Evolutionary conservation across 768 basidiomycete species (phyloP), one percentile per base, ranked within the genome.

Genomic region (Paxillus ammoniavirescens): DNA sequence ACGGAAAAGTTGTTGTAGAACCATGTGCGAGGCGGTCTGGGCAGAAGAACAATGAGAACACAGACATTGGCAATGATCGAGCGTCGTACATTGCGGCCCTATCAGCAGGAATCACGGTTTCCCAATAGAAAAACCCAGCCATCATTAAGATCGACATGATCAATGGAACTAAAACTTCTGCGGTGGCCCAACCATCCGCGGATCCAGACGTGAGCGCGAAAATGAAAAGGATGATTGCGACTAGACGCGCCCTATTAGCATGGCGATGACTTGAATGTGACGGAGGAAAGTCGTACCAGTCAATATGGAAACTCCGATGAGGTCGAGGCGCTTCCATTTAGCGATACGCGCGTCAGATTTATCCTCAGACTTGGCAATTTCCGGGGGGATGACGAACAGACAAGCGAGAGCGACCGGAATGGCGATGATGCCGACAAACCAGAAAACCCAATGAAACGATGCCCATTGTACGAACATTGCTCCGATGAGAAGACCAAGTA

Each of bases 371-470:
- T 53, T 47, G 15, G 41, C 35, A 3, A 56, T 17, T 18, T 63
- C 62, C 21, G 59, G 33, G 0, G 77, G 77, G 6, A 78, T 68
- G 47, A 75, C 50, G 33, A 75, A 57, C n/a, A 70, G 17, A 46
- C 70, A 64, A 3, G 61, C 49, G 15, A 71, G 14, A 36, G 73
- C 65, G 12, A 76, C 65, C 15, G 68, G 59, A 6, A 72, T 48
- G 37, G 72, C 61, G 35, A 81, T 50, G 35, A 80, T 72, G 2
- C 76, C 72, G 33, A 72, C 65, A 55, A 77, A 72, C 62, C 75
- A 81, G 61, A 83, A 82, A 17, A 81, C 71, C 81, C 80, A 81
- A 26, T 63, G 72, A 68, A 76, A 82, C 13, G 75, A 72, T 2
- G 67, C 66, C 33, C 64, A n/a, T n/a, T n/a, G n/a, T n/a, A n/a